These are phyloP conservation scores for Kodamaea hsintzibuensis DNA, from an alignment of 805 yeast genomes.

Conservation along the genomic window DNA sequence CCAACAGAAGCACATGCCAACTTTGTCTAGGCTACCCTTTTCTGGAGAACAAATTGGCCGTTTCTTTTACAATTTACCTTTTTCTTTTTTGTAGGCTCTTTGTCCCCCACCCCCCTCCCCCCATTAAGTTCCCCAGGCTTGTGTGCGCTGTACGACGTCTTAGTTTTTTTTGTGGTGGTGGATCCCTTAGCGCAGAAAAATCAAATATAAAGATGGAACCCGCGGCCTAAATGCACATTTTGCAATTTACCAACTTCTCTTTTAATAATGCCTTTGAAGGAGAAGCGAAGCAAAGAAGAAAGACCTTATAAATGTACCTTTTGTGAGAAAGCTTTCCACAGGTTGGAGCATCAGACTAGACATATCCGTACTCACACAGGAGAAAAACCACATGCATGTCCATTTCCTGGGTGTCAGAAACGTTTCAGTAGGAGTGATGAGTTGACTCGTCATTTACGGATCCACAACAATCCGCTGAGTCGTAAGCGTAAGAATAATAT, in stretches of 20 bases:
- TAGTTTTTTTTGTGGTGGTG: background rate
- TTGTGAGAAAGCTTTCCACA: conserved; percentile 72
- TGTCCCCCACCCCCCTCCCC: background rate
- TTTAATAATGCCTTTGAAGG: conserved; percentile 12
- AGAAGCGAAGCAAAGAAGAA: conserved; percentile 14
- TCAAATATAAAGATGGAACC: background rate
- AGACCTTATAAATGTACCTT: conserved; percentile 71
- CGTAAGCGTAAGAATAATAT: conserved; percentile 52
- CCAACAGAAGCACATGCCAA: conserved; percentile 1
- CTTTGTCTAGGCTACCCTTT: background rate
- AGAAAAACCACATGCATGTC: conserved; percentile 77
- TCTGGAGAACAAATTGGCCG: background rate
- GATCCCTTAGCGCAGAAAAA: background rate
- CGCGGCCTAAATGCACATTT: background rate
- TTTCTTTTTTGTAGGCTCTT: background rate
- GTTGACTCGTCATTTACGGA: conserved; percentile 69
- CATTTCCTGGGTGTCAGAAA: conserved; percentile 69
- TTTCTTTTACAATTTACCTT: background rate
- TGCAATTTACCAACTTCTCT: background rate
- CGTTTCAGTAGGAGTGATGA: conserved; percentile 72
- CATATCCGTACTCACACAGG: conserved; percentile 82
- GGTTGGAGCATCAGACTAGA: conserved; percentile 76
- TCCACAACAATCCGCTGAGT: conserved; percentile 71
- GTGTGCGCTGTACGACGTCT: background rate
- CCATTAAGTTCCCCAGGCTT: background rate